Evolutionary conservation across 768 basidiomycete species (phyloP), one percentile per base, ranked within the genome.

Genomic region (Termitomyces sp.): DNA sequence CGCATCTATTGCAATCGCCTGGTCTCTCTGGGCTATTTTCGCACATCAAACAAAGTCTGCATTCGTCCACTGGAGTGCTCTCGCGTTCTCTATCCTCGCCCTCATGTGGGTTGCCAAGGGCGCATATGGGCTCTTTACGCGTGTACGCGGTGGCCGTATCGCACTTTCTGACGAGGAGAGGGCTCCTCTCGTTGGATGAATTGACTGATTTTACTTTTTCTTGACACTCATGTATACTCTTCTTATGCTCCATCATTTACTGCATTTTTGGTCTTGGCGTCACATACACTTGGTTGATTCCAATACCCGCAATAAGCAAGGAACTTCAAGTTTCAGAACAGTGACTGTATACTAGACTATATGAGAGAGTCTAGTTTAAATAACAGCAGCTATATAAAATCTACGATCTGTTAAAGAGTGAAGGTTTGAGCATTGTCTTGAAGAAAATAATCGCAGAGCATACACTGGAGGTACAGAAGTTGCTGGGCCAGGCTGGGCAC

Each of bases 11-110:
- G 94, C 91, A 61, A 93, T 98, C 68, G 85, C 87, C 44, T 96
- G 91, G 90, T 87, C 90, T n/a, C 80, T 99, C 33, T 95, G 89
- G 75, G 95, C 91, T 46, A 94, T 98, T 76, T 98, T 91, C 67
- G 85, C 81, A 30, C 83, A 91, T 68, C 86, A 95, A 73, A 75
- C 61, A 30, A 73, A 77, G 39, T 80, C 81, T 58, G 79, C 76
- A 52, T 95, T 98, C 75, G 86, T 98, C 64, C 94, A 95, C 74
- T 98, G 94, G 94, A 78, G 82, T 41, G 84, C 95, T 13, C 82
- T 98, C 57, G 92, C 73, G 3, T 94, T 93, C 67, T 84, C 94
- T 70, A 83, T 96, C 69, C 76, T 98, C 56, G 85, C 92, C 31
- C 79, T 93, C 62, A 72, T 96, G 61, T 93, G 91, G 78, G 89